Base-by-base conservation (phyloP, 176 grass and related monocot species). In the Ensete ventricosum region DNA sequence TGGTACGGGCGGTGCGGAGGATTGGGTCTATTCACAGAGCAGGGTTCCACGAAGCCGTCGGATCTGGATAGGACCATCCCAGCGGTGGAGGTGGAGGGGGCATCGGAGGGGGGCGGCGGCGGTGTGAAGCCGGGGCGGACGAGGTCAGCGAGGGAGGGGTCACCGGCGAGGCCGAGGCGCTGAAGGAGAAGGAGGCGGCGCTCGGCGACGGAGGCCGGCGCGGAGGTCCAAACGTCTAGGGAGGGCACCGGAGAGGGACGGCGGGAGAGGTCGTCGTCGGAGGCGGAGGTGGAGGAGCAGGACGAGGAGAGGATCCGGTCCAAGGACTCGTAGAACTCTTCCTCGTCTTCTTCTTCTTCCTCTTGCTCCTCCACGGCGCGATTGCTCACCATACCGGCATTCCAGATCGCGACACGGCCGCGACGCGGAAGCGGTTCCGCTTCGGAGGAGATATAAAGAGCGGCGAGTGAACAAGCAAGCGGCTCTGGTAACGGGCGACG, bases 161-260 rank as follows among this genome's bases (percentile, higher is more conserved):
- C 68, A 6, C 43, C 20, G 6, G 85, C 69, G 77, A 98, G 90
- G 52, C 94, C 90, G 60, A 93, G 83, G 75, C 82, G 85, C 16
- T 69, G 88, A 24, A 93, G 85, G 62, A 97, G 90, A 3, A 74
- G 73, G 67, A 71, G 77, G 52, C 94, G 90, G 62, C 94, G 90
- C 80, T 91, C 94, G 79, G 87, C 68, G 10, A 98, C 88, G 43
- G 94, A 92, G 6, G 90, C 86, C 1, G 94, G 94, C 76, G 93
- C 90, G 70, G 94, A 91, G 83, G 92, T 98, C 94, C 94, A 97
- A 71, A 93, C 68, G 73, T 92, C 83, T 50, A 89, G 82, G 24
- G 83, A 74, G 8, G 67, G 78, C 14, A 76, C 68, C 16, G 77
- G 77, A 17, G 80, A 1, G 78, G 79, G 0, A 0, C 8, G 80